Evolutionary conservation across 352 stramenopile genomes (phyloP).

Genomic region (Pythium coloratum): DNA sequence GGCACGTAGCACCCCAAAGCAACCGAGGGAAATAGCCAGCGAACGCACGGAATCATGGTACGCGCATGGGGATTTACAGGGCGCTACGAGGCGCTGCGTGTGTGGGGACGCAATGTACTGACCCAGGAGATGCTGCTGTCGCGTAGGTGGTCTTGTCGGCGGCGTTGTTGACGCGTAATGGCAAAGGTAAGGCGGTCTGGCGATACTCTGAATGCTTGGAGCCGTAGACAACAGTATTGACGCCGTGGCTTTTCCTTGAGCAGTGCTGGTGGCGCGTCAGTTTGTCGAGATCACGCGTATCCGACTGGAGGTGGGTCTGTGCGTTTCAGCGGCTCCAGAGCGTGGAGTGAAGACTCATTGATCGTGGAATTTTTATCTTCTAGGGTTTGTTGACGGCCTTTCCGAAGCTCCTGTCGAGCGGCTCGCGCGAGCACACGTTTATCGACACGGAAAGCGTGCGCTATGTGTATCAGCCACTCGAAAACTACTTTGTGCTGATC

Average conservation of each 20-base stretch:
- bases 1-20: conserved; percentile 25
- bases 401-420: conserved; percentile 96
- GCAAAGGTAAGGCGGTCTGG: conserved; percentile 79
- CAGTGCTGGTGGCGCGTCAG: conserved; percentile 95
- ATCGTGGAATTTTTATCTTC: not conserved
- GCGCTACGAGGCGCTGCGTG: not conserved
- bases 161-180: conserved; percentile 93
- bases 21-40: not conserved
- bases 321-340: not conserved
- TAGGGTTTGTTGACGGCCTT: conserved; percentile 97
- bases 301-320: conserved; percentile 88
- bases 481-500: conserved; percentile 97
- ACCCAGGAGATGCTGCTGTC: conserved; percentile 3
- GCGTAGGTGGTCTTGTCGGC: conserved; percentile 94
- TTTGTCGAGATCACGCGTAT: conserved; percentile 99
- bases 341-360: not conserved
- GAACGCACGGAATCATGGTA: conserved; percentile 18
- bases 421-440: conserved; percentile 96
- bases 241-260: not conserved
- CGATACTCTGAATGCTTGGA: not conserved
- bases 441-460: conserved; percentile 98
- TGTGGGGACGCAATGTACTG: not conserved
- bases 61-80: not conserved
- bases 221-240: not conserved
- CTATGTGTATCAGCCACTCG: conserved; percentile 99